Evolutionary conservation across 2,329 filamentous ascomycete genomes (phyloP), one percentile per base, ranked within the genome.

Genomic region (Raffaelea arxii): DNA sequence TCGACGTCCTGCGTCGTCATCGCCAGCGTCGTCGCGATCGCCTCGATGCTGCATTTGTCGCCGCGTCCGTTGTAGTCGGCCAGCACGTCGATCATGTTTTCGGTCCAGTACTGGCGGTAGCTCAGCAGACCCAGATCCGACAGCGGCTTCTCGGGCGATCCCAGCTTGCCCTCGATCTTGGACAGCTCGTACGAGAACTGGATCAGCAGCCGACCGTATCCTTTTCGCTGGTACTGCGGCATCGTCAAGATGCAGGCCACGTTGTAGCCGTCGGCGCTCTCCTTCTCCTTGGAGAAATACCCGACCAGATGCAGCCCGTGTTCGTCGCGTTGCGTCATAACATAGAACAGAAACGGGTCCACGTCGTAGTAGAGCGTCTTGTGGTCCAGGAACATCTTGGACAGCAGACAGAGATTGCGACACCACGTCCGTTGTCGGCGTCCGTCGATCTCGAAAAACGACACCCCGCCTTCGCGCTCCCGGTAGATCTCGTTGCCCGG

Each of bases 301-400:
- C 92, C 92, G n/a, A 98, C 86, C 43, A 98, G 77, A 59, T 97
- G 92, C 58, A 85, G 92, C 14, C 92, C 92, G 56, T 89, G 83
- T 43, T 94, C 88, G 53, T 90, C 86, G 55, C 86, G 81, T 36
- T 82, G 84, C 23, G 87, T 87, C 91, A 98, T 96, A 63, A 95
- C 91, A 66, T 98, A 98, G 70, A 98, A 98, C 30, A 98, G 69
- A 61, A 98, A 98, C 0, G 92, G 92, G 53, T 98, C 92, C n/a
- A 98, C 92, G 57, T 98, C 92, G 68, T 98, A 98, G 70, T 96
- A 98, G 7, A 98, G 79, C 5, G 92, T 97, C 66, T 98, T 98
- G 64, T 96, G 94, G 54, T 94, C 92, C 32, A 98, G 75, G 61
- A 98, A 98, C 67, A 97, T 86, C 60, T 98, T 98, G 21, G 85